Conservation (phyloP, 1,284 basidiomycete species). For the Cryptococcus amylolentus region DNA sequence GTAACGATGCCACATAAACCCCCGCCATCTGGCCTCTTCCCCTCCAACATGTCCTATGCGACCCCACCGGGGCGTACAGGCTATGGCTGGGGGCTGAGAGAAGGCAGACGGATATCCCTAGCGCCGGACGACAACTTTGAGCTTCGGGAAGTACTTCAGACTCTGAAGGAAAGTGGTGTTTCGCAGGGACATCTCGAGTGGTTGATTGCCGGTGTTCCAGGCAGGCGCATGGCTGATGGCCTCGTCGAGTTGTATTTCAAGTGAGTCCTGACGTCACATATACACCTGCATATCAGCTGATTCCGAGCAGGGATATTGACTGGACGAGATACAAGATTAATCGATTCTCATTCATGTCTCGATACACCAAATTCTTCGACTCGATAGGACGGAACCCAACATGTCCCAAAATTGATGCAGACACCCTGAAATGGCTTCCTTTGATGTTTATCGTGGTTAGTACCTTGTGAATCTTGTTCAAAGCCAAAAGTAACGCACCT, state of each 20-base stretch:
- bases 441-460: conserved; percentile 51
- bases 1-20: conserved; percentile 40
- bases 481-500: not conserved
- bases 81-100: conserved; percentile 45
- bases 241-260: conserved; percentile 49
- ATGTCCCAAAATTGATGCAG: conserved; percentile 46
- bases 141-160: conserved; percentile 43
- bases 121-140: conserved; percentile 39
- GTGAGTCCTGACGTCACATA: conserved; percentile 20
- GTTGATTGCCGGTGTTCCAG: conserved; percentile 48
- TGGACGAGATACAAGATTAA: conserved; percentile 53
- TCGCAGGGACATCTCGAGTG: conserved; percentile 47
- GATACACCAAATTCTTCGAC: conserved; percentile 48
- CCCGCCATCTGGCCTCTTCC: conserved; percentile 45
- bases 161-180: conserved; percentile 49
- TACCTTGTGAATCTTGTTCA: not conserved
- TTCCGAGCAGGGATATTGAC: conserved; percentile 34
- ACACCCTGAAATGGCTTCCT: conserved; percentile 50
- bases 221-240: conserved; percentile 46
- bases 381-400: conserved; percentile 44
- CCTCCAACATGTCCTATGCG: conserved; percentile 30
- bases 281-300: not conserved
- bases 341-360: conserved; percentile 44
- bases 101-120: conserved; percentile 42
- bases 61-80: conserved; percentile 35